phyloP scores from a whole-genome alignment of 2,329 filamentous ascomycete species.

The Plectosphaerella sp. region DNA sequence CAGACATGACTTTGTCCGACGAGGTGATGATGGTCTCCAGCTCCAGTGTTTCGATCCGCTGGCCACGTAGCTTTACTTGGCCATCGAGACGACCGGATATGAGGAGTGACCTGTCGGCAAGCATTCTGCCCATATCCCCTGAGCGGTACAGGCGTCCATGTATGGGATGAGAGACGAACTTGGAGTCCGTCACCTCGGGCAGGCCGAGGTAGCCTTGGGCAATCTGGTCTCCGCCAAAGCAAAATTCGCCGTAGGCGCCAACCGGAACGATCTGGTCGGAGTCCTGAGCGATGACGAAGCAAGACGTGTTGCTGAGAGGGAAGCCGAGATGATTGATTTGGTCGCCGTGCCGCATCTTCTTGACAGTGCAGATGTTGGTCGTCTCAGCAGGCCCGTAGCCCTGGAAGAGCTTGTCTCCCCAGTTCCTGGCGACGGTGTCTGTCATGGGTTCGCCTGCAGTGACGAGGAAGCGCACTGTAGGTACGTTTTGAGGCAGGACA shows the following conservation, averaged over 20 bases:
- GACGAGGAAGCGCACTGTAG: conserved; percentile 69
- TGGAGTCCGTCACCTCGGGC: conserved; percentile 55
- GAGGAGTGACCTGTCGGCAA: conserved; percentile 70
- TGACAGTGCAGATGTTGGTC: conserved; percentile 82
- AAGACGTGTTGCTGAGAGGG: conserved; percentile 71
- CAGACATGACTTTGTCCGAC: conserved; percentile 50
- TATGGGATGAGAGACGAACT: conserved; percentile 63
- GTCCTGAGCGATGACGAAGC: conserved; percentile 52
- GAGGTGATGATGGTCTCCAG: conserved; percentile 61
- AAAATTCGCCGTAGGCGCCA: conserved; percentile 76
- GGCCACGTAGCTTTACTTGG: conserved; percentile 77
- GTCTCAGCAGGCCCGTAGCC: conserved; percentile 81
- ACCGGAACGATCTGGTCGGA: conserved; percentile 53
- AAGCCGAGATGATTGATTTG: conserved; percentile 72
- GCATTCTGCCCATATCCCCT: conserved; percentile 76
- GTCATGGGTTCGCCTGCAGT: conserved; percentile 80
- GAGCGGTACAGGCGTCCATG: conserved; percentile 77
- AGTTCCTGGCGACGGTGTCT: conserved; percentile 62
- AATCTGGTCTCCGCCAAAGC: conserved; percentile 82
- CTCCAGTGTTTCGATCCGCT: conserved; percentile 74
- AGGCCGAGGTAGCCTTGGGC: conserved; percentile 69
- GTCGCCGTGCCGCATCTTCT: conserved; percentile 53
- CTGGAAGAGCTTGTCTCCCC: conserved; percentile 40
- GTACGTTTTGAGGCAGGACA: conserved; percentile 64
- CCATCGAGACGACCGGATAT: conserved; percentile 72